Percentiles rank a stretch among this genome's conserved stretches.
These are phyloP conservation scores for Esteya vermicola DNA, from an alignment of 2,329 filamentous ascomycete species.

Conservation along the genomic window DNA sequence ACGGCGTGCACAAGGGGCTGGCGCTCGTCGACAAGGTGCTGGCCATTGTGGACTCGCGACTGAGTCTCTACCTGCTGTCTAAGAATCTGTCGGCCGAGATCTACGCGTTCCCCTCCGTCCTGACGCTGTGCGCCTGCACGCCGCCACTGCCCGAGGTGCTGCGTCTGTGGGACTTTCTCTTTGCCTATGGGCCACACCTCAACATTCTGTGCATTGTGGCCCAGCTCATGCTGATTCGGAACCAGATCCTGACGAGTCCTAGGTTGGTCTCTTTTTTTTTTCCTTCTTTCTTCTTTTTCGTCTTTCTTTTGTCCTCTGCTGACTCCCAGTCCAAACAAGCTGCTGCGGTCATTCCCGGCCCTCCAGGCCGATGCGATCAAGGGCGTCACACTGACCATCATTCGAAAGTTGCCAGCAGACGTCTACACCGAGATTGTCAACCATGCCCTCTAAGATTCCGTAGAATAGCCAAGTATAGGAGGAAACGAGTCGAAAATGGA, in stretches of 20 bases:
- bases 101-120: conserved; percentile 88
- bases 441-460: conserved; percentile 53
- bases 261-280: conserved; percentile 41
- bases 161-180: conserved; percentile 90
- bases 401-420: conserved; percentile 79
- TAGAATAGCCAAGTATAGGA: no score
- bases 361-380: conserved; percentile 76
- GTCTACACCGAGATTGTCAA: conserved; percentile 80
- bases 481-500: background rate
- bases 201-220: conserved; percentile 96
- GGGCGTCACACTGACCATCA: conserved; percentile 69
- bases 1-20: conserved; percentile 86
- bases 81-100: conserved; percentile 87
- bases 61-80: conserved; percentile 68
- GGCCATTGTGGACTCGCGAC: conserved; percentile 77
- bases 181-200: conserved; percentile 86
- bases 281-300: background rate
- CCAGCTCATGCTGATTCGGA: conserved; percentile 77
- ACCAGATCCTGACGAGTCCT: conserved; percentile 67
- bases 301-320: background rate
- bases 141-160: conserved; percentile 88
- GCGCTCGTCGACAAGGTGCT: conserved; percentile 85
- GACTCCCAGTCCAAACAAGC: conserved; percentile 64
- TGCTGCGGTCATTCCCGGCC: conserved; percentile 75
- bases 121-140: conserved; percentile 91